A percentile compares a stretch with the other conserved stretches of the same genome.
Conservation (phyloP, 495 filamentous ascomycete genomes). For the Aeminium ludgeri region DNA sequence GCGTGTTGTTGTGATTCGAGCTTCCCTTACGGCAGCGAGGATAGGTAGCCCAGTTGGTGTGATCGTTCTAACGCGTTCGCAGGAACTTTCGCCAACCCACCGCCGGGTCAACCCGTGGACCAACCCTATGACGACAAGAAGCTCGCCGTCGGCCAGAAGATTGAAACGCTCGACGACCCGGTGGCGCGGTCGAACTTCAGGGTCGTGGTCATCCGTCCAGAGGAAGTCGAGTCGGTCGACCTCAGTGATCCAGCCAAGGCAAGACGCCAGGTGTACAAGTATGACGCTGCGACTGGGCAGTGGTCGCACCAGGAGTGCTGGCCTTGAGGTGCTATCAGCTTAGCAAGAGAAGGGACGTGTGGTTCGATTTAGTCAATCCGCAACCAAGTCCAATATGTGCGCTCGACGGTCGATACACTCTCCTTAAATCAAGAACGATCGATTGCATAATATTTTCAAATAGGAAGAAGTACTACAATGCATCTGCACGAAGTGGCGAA, state of each 20-base stretch:
- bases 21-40: too few species aligned
- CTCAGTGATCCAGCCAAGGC: constrained; percentile 47
- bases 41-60: too few species aligned
- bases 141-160: constrained; percentile 46
- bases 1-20: neutral
- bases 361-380: too few species aligned
- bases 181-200: constrained; percentile 66
- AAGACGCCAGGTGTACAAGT: constrained; percentile 51
- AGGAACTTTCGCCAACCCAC: constrained; percentile 61
- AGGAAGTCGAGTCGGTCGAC: constrained; percentile 64
- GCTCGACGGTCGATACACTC: too few species aligned
- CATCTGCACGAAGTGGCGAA: too few species aligned
- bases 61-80: constrained; percentile 3
- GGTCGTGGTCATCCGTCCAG: constrained; percentile 65
- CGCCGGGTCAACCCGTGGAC: constrained; percentile 47
- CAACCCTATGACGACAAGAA: constrained; percentile 32
- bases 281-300: constrained; percentile 31
- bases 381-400: too few species aligned
- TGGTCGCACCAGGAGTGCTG: constrained; percentile 73
- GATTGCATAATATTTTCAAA: too few species aligned
- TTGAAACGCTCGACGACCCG: constrained; percentile 48
- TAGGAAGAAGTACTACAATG: too few species aligned
- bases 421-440: too few species aligned
- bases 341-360: too few species aligned
- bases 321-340: too few species aligned